Base-by-base conservation (phyloP, 228 moss, liverwort and hornwort species). In the Sphagnum magellanicum region DNA sequence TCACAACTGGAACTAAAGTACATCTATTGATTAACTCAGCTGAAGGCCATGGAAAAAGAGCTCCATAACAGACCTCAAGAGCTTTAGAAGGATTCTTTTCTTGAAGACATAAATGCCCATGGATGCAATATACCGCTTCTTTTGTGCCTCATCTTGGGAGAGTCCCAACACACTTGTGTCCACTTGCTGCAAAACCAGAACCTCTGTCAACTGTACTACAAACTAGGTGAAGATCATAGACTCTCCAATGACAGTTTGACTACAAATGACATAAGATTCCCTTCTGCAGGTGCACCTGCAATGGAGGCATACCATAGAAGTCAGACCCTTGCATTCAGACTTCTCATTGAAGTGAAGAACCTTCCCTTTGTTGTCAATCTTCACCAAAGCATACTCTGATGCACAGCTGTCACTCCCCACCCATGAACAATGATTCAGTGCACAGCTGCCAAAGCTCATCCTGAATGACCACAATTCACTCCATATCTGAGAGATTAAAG, bases 81-180 rank as follows among this genome's bases (percentile, higher is more conserved):
- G 88, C 77, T 97, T 97, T 67, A 97, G 72, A 48, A 97, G 81
- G 49, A 97, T 75, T 51, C 91, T 91, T 53, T 93, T 97, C 53
- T 63, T 85, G 58, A 97, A 97, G 5, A 97, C 96, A 32, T 97
- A 97, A 32, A 97, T 97, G 13, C 96, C 96, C 96, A 97, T 97
- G 8, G 96, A 97, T 32, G 96, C 96, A 71, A 97, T 97, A 67
- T 90, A 97, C 1, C 93, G 96, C 87, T 79, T 97, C 73, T 87
- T 88, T 74, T 86, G 74, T 63, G 96, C 91, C 68, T 90, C 93
- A 53, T 97, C 91, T 48, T 80, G 70, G 12, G 93, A 91, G 6
- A 97, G 74, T 48, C 96, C 96, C 79, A 97, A 68, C 9, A 91
- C 88, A 5, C 88, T 88, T 4, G 96, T 97, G 52, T 97, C 96